Base-by-base conservation (phyloP, 2,329 filamentous ascomycete genomes). In the Fusarium torreyae region DNA sequence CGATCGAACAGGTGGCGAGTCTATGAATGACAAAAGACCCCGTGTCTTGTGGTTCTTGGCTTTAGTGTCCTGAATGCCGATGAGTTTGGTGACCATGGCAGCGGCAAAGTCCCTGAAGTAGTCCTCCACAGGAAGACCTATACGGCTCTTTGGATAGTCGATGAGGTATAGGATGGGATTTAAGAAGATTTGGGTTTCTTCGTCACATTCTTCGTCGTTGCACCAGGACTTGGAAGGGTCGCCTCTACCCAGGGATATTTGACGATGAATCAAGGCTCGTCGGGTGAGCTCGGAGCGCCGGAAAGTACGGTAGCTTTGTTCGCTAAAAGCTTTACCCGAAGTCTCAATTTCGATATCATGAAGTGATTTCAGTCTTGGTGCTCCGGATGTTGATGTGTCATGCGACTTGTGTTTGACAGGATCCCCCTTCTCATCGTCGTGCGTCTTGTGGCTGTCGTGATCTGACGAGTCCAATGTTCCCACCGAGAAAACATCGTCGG, bases 1-100 rank as follows among this genome's bases (percentile, higher is more conserved):
- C n/a, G 53, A 36, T 34, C 68, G 60, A 4, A 76, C 70, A 24
- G 73, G 71, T 7, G 75, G 75, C 3, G 74, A 77, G 18, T 68
- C 63, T 7, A 73, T 36, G 33, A 76, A 77, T 1, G 75, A 72
- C 44, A 71, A 26, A 6, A 76, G 28, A 18, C 57, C 65, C 7
- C 55, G 54, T 4, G 34, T 17, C n/a, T 70, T 75, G n/a, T 55
- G 48, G 8, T 61, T 33, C 40, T 53, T 63, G 22, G 48, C 48
- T 13, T 52, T 57, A 14, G 28, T 31, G 14, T 58, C 57, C 28
- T 49, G 26, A 2, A 55, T 22, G 13, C 31, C 46, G 45, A 72
- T 68, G 20, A 73, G 43, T 10, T 34, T 46, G 6, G 48, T 53
- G 7, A 62, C 53, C 50, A 70, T 65, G 4, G 64, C 58, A 18